Conservation (phyloP, 2,329 filamentous ascomycete genomes). For the Pestalotiopsis sp. region DNA sequence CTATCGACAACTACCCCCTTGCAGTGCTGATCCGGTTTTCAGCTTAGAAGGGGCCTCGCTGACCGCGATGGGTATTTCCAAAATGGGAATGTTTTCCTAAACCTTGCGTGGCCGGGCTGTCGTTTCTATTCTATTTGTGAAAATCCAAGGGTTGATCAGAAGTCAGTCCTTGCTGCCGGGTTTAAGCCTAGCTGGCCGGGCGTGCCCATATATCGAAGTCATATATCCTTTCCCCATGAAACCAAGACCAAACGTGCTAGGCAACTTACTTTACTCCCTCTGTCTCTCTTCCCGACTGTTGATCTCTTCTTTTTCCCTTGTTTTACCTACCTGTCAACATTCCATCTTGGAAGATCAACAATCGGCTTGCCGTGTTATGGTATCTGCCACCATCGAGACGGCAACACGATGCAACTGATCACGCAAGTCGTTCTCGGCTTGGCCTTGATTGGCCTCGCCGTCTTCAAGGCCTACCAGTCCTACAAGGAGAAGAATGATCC, state of each 20-base stretch:
- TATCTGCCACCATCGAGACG: background rate
- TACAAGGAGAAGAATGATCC: constrained; percentile 34
- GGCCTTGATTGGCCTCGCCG: constrained; percentile 22
- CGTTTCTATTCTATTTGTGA: background rate
- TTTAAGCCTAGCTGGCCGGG: background rate
- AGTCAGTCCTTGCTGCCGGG: background rate
- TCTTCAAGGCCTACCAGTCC: constrained; percentile 27
- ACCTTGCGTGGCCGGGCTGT: background rate
- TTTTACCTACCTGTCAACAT: background rate
- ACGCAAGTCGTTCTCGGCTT: constrained; percentile 24
- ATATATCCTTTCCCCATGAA: constrained; percentile 2
- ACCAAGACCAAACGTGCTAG: background rate
- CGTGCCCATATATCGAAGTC: background rate
- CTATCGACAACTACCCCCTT: constrained; percentile 1
- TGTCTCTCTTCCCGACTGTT: background rate
- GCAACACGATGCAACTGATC: constrained; percentile 27
- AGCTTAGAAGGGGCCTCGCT: background rate
- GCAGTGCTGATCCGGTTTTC: background rate
- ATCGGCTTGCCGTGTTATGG: background rate
- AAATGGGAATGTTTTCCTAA: constrained; percentile 4
- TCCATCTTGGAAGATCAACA: background rate
- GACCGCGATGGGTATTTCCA: background rate
- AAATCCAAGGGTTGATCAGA: background rate
- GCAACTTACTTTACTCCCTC: background rate
- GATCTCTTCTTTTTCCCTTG: background rate